Percentiles rank a stretch among this genome's conserved stretches.
Conservation (phyloP, 768 basidiomycete species). For the Erythrobasidium yunnanense region DNA sequence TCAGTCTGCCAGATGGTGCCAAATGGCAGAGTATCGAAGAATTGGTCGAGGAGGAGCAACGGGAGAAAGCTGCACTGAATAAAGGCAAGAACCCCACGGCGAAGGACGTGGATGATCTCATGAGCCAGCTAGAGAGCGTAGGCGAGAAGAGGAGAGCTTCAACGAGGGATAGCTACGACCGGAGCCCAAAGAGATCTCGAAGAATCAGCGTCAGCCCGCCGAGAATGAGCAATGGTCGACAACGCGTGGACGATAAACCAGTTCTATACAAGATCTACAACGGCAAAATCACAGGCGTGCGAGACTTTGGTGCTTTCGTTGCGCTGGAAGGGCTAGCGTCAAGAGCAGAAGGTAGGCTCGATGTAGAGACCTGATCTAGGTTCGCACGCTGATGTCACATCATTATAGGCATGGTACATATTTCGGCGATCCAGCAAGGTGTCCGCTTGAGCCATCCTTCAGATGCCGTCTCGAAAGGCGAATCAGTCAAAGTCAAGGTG, state of each 20-base stretch:
- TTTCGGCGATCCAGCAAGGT: slow-evolving; percentile 78
- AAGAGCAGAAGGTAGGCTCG: slow-evolving; percentile 69
- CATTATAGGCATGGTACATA: slow-evolving; percentile 80
- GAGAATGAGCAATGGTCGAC: slow-evolving; percentile 38
- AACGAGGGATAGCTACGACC: slow-evolving; percentile 38
- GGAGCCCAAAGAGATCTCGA: slow-evolving; percentile 21
- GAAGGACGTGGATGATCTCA: slow-evolving; percentile 68
- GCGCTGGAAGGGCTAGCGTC: slow-evolving; percentile 75
- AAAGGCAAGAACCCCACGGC: slow-evolving; percentile 34
- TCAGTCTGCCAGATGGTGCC: slow-evolving; percentile 57
- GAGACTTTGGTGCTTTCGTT: slow-evolving; percentile 95
- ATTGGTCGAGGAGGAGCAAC: slow-evolving; percentile 66
- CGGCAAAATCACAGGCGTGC: slow-evolving; percentile 70
- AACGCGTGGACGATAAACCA: slow-evolving; percentile 62
- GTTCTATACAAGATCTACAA: slow-evolving; percentile 88
- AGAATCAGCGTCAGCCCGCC: slow-evolving; percentile 23
- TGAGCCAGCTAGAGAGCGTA: slow-evolving; percentile 59
- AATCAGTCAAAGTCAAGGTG: slow-evolving; percentile 87
- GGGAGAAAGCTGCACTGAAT: slow-evolving; percentile 47
- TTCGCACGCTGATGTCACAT: slow-evolving; percentile 10
- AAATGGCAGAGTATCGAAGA: slow-evolving; percentile 82
- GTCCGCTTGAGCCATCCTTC: slow-evolving; percentile 69
- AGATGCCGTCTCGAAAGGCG: slow-evolving; percentile 73
- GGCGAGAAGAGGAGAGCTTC: slow-evolving; percentile 52
- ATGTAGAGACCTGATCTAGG: slow-evolving; percentile 22